Evolutionary conservation across 2,329 filamentous ascomycete species (phyloP), one percentile per base, ranked within the genome.

Genomic region (Aspergillus terreus): DNA sequence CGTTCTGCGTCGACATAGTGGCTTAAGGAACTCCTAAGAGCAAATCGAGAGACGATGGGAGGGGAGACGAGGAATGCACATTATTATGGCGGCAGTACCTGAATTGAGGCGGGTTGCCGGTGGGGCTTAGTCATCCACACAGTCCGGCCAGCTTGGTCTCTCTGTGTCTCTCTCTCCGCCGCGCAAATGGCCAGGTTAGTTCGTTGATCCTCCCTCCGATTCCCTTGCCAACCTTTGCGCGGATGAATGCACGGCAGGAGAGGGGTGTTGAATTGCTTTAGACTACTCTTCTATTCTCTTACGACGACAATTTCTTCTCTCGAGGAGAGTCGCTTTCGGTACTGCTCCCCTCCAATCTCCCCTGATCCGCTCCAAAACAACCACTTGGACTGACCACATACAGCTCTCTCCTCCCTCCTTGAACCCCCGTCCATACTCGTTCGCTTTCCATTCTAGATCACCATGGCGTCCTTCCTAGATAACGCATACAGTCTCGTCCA

Each of bases 401-500:
- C 46, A 67, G 65, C 62, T 68, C 67, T 64, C 67, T 63, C 61
- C 57, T 64, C 63, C 57, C 53, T 62, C 53, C 58, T 58, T 51
- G 57, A 57, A 49, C 57, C 56, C 49, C 52, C 50, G 55, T 57
- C 52, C 55, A 56, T 56, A 59, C 54, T 49, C 60, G 49, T 54
- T 58, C 47, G 47, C 52, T 53, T 49, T 48, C 36, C 47, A 49
- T 19, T 19, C 32, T 38, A 25, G 40, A 58, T 70, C 81, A 87
- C 63, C 75, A 99, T 97, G 92, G 87, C 92, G 76, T 87, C 88
- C 63, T 97, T 95, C 73, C 83, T 97, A 58, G 94, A 99, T 72
- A 88, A 89, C 73, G 83, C 94, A 60, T 99, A 97, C 82, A 96
- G 90, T 76, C 78, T 99, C 76, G 90, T 99, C 76, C 92, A 96